Evolutionary conservation across 805 yeast genomes (phyloP).

Genomic region (Suhomyces pyralidae): DNA sequence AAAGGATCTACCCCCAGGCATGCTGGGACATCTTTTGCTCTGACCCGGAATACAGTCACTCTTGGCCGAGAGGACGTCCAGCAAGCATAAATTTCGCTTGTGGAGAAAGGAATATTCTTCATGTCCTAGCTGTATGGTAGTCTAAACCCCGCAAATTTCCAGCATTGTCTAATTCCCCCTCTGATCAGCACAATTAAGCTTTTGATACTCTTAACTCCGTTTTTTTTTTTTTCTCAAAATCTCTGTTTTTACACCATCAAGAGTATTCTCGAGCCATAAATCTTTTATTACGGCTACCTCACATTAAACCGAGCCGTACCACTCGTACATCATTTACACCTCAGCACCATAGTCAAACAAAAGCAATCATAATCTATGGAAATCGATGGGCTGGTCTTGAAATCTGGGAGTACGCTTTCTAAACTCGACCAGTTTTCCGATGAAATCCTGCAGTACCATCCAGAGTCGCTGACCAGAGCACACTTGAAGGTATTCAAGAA

Average conservation of each 20-base stretch:
- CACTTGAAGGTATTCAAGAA: constrained; percentile 37
- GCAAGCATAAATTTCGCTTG: not conserved
- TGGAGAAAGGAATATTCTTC: not conserved
- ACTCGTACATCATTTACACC: not conserved
- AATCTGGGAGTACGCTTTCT: not conserved
- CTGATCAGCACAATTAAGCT: not conserved
- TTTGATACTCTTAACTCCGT: not conserved
- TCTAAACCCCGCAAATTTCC: not conserved
- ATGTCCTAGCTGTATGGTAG: not conserved
- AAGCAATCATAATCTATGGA: not conserved
- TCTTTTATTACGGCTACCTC: not conserved
- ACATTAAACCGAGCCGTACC: not conserved
- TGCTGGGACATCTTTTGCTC: not conserved
- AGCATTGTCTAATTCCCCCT: not conserved
- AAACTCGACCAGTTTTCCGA: not conserved
- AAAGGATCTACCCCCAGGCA: not conserved
- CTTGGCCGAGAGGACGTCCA: not conserved
- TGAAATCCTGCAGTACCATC: not conserved
- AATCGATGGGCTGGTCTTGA: not conserved
- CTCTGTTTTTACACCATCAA: not conserved
- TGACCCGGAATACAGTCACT: not conserved
- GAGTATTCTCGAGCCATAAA: not conserved
- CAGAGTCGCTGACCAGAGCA: not conserved
- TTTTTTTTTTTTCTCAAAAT: not conserved
- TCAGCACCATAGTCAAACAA: not conserved